These are phyloP conservation scores for Wickerhamomyces ciferrii DNA, from an alignment of 805 yeast species.

Conservation along the genomic window DNA sequence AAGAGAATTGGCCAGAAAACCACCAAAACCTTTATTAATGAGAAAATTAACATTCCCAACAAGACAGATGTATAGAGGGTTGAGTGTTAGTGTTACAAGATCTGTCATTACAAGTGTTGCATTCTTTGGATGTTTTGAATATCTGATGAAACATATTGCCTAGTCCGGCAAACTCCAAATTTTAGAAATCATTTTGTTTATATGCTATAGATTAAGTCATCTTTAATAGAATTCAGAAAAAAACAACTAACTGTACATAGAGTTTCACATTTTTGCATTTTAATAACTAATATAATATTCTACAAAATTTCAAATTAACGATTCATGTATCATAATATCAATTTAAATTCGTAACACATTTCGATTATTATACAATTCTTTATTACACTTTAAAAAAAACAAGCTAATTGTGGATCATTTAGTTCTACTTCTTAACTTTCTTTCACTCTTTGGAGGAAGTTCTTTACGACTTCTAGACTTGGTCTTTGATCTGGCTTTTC, in stretches of 20 bases:
- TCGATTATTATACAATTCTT: not conserved
- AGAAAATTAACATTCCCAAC: slow-evolving; percentile 34
- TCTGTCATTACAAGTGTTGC: slow-evolving; percentile 71
- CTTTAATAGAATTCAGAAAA: no score
- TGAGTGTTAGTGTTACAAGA: slow-evolving; percentile 69
- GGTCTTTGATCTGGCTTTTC: not conserved
- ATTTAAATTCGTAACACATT: not conserved
- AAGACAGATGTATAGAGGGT: slow-evolving; percentile 63
- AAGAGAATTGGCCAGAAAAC: slow-evolving; percentile 42
- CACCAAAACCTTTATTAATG: slow-evolving; percentile 24
- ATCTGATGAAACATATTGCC: slow-evolving; percentile 50
- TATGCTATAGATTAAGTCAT: not conserved
- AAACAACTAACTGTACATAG: not conserved
- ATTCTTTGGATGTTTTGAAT: slow-evolving; percentile 70
- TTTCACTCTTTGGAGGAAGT: not conserved
- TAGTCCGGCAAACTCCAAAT: no score
- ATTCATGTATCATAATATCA: not conserved
- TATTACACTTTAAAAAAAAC: no score
- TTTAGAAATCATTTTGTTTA: no score
- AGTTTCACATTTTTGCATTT: not conserved
- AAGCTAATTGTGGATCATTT: no score
- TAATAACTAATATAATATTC: not conserved
- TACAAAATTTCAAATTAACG: not conserved
- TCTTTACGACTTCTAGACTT: not conserved
- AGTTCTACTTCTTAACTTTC: slow-evolving; percentile 10